Evolutionary conservation across 139 green algal genomes (phyloP).

Genomic region (Chlamydomonas incerta): DNA sequence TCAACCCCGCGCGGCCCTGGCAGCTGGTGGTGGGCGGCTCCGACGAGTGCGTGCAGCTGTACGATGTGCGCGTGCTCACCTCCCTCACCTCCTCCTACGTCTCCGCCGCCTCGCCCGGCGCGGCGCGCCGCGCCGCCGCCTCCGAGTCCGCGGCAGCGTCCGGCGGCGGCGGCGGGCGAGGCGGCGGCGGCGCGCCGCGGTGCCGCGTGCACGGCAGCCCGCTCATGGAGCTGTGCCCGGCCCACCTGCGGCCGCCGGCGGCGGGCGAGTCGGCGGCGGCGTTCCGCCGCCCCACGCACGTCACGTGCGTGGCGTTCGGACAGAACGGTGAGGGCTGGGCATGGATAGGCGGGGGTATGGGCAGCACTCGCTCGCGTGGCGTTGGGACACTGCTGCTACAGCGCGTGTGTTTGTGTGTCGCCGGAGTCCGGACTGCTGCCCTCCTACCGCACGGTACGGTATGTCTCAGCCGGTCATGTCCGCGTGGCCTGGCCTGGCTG

Average conservation of each 20-base stretch:
- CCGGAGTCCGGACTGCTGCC: no score
- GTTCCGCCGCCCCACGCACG: not conserved
- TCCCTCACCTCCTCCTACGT: conserved; percentile 11
- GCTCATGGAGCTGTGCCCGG: conserved; percentile 49
- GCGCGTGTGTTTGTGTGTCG: no score
- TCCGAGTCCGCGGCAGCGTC: no score
- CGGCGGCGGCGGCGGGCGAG: no score
- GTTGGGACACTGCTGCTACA: no score
- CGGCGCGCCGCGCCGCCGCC: not conserved
- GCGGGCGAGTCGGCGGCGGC: not conserved
- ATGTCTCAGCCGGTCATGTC: no score
- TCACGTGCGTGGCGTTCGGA: conserved; percentile 56
- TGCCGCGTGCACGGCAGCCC: not conserved
- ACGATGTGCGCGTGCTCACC: conserved; percentile 48
- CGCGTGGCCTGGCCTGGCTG: no score
- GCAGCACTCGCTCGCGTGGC: no score
- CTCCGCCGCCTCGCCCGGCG: not conserved
- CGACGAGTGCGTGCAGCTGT: conserved; percentile 59
- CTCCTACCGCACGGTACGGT: no score
- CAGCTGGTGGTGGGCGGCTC: conserved; percentile 56
- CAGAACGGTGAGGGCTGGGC: conserved; percentile 39
- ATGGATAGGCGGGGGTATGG: not conserved
- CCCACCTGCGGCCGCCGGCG: not conserved
- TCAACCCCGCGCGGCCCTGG: conserved; percentile 57
- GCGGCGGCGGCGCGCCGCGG: not conserved